Evolutionary conservation across 495 filamentous ascomycete species (phyloP), one percentile per base, ranked within the genome.

Genomic region (Apiosordaria backusii): DNA sequence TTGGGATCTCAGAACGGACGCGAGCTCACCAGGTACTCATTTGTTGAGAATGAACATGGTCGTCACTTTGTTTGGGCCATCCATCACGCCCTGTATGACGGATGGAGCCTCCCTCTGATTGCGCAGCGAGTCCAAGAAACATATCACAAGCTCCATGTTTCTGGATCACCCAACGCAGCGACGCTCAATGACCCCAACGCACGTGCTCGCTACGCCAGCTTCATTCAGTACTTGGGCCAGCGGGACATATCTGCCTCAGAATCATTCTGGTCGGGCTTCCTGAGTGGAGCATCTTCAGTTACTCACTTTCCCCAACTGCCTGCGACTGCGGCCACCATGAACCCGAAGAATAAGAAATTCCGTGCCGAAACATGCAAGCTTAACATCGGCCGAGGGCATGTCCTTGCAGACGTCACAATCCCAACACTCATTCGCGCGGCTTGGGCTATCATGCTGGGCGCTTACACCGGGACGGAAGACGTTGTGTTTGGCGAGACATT

Each of bases 11-110:
- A 74, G 62, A 71, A 60, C 27, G 72, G 72, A 1, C 65, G 63
- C 4, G 13, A 50, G 1, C 66, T 80, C 1, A 67, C 72, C 19
- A 52, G 70, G 13, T 75, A 70, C 23, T 64, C 74, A 4, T 65
- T 78, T 10, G 61, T 74, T 22, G 57, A 70, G 1, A 26, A 57
- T 23, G 62, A 40, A 0, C 19, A 40, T 9, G 64, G 25, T 50
- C 13, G 21, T 7, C 57, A 79, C 57, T 84, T 88, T 72, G 76
- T 87, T 3, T 85, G 81, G 82, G 86, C 84, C 18, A 78, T 86
- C 5, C 87, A 90, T 64, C 88, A 90, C 68, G 82, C 84, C 0
- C 70, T 90, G 4, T 90, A 88, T 69, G 88, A 90, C 65, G 86
- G 86, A 25, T 90, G 86, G 86, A 85, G 80, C 13, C 73, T 84